Evolutionary conservation across 441 rosid species (phyloP).

Genomic region (Croton laevigatus): DNA sequence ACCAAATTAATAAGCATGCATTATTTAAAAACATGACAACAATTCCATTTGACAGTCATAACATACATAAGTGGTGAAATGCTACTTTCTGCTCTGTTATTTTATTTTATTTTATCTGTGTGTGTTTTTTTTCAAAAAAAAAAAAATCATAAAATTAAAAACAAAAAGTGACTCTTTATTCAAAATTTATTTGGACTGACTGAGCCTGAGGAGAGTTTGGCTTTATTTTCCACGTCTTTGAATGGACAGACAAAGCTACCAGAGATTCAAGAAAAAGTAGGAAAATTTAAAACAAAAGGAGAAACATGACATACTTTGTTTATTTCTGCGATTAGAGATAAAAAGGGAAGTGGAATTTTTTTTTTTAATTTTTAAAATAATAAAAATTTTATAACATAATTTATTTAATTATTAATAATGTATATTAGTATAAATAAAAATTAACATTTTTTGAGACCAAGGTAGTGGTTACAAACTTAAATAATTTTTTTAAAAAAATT

Average conservation of each 20-base stretch:
- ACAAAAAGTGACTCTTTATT: slow-evolving; percentile 26
- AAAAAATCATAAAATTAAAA: neutral
- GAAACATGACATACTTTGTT: slow-evolving; percentile 26
- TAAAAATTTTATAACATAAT: no score
- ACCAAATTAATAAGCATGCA: neutral
- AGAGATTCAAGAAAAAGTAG: slow-evolving; percentile 53
- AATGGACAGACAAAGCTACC: slow-evolving; percentile 54
- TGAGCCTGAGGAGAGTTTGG: neutral
- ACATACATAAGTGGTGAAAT: no score
- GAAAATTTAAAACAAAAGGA: slow-evolving; percentile 34
- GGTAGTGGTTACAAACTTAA: no score
- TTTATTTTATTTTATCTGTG: neutral
- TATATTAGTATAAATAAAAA: no score
- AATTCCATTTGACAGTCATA: no score
- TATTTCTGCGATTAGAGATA: slow-evolving; percentile 24
- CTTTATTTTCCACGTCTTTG: slow-evolving; percentile 39
- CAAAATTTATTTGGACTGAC: slow-evolving; percentile 21
- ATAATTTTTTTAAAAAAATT: no score
- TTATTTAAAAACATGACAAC: no score
- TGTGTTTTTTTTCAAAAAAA: no score
- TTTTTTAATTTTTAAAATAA: no score
- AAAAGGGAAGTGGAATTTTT: slow-evolving; percentile 23
- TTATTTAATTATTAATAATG: no score
- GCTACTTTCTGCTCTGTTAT: neutral
- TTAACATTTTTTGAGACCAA: no score